phyloP scores from a whole-genome alignment of 2,329 filamentous ascomycete species.

The Ophiostoma novo-ulmi region DNA sequence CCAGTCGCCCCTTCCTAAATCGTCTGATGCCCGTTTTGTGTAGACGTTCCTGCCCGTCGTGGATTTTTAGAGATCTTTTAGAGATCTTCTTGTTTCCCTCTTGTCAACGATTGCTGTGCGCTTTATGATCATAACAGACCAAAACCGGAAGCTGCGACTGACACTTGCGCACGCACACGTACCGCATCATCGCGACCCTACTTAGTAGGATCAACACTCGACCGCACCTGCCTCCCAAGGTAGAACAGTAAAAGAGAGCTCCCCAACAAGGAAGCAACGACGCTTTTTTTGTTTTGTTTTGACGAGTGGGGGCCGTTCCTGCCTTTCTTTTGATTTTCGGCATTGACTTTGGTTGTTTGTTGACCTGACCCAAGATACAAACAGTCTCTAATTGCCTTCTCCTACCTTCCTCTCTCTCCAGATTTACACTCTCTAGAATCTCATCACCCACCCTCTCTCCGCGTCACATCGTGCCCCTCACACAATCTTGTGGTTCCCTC shows the following conservation, averaged over 20 bases:
- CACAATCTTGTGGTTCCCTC: conserved; percentile 4
- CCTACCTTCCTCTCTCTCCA: neutral
- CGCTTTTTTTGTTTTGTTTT: conserved; percentile 19
- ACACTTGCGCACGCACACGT: neutral
- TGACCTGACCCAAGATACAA: too few relatives aligned
- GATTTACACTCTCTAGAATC: neutral
- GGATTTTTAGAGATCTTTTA: neutral
- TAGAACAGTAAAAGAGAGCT: neutral
- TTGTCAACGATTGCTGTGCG: neutral
- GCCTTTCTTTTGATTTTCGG: neutral
- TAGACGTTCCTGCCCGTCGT: neutral
- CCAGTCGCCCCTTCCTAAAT: neutral
- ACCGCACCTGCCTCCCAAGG: neutral
- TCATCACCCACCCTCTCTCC: neutral
- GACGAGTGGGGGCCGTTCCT: conserved; percentile 18
- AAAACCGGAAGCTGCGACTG: neutral
- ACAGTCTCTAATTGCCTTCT: neutral
- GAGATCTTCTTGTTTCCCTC: neutral
- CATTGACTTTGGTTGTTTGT: neutral
- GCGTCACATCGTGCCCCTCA: neutral
- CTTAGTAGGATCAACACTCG: neutral
- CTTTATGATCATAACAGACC: neutral
- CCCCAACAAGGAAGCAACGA: conserved; percentile 15
- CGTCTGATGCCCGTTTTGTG: neutral
- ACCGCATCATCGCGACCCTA: neutral